Percentiles rank a stretch among this genome's conserved stretches.
Conservation (phyloP, 768 basidiomycete genomes). For the Lentinula detonsa region DNA sequence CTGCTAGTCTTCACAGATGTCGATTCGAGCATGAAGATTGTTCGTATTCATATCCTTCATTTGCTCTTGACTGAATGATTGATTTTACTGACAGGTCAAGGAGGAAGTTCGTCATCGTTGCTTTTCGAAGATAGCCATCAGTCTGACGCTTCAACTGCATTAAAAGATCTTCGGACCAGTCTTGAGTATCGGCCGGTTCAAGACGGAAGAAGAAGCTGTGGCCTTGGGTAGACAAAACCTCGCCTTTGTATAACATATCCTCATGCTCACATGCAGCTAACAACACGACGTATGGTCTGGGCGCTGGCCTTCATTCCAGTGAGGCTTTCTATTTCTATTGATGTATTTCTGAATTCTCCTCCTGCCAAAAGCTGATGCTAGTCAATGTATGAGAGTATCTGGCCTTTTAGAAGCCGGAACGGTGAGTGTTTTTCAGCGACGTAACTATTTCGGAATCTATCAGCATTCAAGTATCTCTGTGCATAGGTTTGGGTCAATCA, state of each 20-base stretch:
- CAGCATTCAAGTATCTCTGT: neutral
- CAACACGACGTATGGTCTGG: constrained; percentile 85
- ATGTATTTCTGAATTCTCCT: constrained; percentile 8
- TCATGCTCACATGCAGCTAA: constrained; percentile 46
- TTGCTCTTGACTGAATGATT: neutral
- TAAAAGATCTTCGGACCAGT: constrained; percentile 92
- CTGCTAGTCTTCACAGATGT: constrained; percentile 75
- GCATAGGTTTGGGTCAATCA: constrained; percentile 87
- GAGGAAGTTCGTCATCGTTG: constrained; percentile 52
- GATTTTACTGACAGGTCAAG: constrained; percentile 36
- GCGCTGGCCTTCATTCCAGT: constrained; percentile 89
- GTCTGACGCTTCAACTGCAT: neutral
- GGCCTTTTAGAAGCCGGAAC: constrained; percentile 85
- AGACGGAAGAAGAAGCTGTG: constrained; percentile 84
- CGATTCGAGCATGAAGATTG: constrained; percentile 78
- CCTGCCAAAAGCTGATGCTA: constrained; percentile 55
- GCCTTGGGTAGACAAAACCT: constrained; percentile 23
- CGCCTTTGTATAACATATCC: neutral
- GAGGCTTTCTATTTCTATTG: constrained; percentile 8
- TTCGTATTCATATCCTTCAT: constrained; percentile 25
- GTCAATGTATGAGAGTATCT: constrained; percentile 86
- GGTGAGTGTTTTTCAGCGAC: constrained; percentile 32
- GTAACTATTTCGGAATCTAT: neutral
- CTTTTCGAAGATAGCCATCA: constrained; percentile 2
- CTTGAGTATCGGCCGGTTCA: constrained; percentile 75